Conservation (phyloP, 805 yeast genomes). For the Hanseniaspora opuntiae region DNA sequence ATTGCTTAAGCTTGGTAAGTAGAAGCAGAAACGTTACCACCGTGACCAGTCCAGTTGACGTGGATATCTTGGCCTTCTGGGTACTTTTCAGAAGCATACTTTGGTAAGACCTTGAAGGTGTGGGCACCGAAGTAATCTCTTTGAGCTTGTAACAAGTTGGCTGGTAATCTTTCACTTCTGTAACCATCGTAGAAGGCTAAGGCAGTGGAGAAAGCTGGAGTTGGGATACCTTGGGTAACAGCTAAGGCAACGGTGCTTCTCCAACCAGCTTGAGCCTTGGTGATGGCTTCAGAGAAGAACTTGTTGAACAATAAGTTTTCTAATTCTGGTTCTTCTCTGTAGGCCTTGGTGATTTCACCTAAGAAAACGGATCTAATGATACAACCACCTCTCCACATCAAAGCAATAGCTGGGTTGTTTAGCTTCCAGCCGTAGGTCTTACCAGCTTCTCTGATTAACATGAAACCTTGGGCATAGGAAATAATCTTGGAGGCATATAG, state of each 20-base stretch:
- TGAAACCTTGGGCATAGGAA: conserved; percentile 98
- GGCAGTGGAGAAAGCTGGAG: conserved; percentile 96
- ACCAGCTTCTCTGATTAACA: conserved; percentile 97
- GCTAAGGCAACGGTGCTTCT: conserved; percentile 73
- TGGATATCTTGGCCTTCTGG: conserved; percentile 78
- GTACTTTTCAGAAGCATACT: conserved; percentile 58
- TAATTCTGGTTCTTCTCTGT: conserved; percentile 81
- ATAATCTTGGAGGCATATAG: conserved; percentile 95
- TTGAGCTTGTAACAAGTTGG: conserved; percentile 97
- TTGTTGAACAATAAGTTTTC: conserved; percentile 92
- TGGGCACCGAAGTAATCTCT: conserved; percentile 99
- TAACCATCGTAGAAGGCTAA: conserved; percentile 96
- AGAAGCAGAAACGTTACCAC: conserved; percentile 94
- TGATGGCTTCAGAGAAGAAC: conserved; percentile 82
- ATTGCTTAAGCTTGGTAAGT: conserved; percentile 70
- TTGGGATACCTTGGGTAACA: conserved; percentile 79
- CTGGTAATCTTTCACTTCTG: conserved; percentile 91
- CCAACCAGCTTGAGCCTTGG: conserved; percentile 93
- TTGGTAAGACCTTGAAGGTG: conserved; percentile 91
- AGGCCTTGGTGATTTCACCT: conserved; percentile 93
- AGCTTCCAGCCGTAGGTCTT: conserved; percentile 92
- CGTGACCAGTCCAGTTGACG: conserved; percentile 98
- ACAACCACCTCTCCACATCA: conserved; percentile 99
- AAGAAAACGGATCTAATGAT: conserved; percentile 97
- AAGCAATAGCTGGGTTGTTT: conserved; percentile 95